phyloP scores from a whole-genome alignment of 164 flowering plant species.

The Annona cherimola region DNA sequence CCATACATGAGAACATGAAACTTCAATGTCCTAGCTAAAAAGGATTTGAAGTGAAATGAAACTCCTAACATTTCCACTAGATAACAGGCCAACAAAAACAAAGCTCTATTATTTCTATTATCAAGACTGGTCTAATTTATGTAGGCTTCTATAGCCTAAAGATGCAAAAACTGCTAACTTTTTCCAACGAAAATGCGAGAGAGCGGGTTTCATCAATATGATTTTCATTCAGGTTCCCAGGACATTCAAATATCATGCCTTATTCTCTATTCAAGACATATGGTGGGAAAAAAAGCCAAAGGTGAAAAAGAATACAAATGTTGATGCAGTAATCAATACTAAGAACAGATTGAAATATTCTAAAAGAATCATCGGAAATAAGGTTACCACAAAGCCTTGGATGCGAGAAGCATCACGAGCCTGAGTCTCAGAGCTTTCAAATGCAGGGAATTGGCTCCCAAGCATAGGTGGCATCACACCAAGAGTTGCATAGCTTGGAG shows the following conservation, averaged over 20 bases:
- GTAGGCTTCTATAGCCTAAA: not conserved
- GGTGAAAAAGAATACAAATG: not conserved
- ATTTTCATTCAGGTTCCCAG: not conserved
- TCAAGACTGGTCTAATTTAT: not conserved
- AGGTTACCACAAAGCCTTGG: slow-evolving; percentile 60
- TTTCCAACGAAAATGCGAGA: no score
- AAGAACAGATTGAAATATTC: not conserved
- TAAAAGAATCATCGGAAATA: not conserved
- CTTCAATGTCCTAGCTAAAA: not conserved
- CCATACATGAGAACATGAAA: not conserved
- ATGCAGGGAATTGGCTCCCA: slow-evolving; percentile 49
- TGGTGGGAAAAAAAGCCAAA: not conserved
- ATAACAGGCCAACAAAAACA: no score
- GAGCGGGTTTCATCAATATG: not conserved
- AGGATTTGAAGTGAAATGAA: not conserved
- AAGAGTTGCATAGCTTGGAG: slow-evolving; percentile 44
- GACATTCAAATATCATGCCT: not conserved
- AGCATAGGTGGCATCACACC: slow-evolving; percentile 54
- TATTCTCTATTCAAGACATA: not conserved
- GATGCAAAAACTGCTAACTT: not conserved
- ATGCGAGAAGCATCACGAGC: slow-evolving; percentile 60
- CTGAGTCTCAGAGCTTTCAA: slow-evolving; percentile 68
- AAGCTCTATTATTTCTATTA: no score
- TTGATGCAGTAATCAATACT: no score
- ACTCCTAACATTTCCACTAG: no score